Percentiles rank a stretch among this genome's conserved stretches.
Evolutionary conservation across 176 grass and related monocot genomes (phyloP).

Genomic region (Neostapfia colusana): DNA sequence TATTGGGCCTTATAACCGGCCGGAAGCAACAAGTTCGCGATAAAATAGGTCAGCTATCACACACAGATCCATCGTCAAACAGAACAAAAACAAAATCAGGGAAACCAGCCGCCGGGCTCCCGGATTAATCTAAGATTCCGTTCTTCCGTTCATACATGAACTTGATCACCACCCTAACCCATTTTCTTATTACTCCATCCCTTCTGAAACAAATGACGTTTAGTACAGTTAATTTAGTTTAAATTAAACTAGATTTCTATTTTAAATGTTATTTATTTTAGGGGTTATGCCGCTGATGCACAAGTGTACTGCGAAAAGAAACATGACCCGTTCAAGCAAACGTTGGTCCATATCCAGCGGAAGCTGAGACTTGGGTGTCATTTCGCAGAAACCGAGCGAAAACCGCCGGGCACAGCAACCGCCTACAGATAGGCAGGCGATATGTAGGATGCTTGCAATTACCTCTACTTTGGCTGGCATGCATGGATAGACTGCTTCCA

Average conservation of each 20-base stretch:
- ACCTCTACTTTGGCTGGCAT: slow-evolving; percentile 45
- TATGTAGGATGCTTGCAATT: slow-evolving; percentile 34
- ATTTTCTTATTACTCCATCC: slow-evolving; percentile 12
- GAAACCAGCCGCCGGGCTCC: background rate
- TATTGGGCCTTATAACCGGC: background rate
- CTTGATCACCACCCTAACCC: background rate
- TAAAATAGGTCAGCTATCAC: no score
- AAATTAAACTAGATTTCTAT: no score
- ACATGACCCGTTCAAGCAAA: slow-evolving; percentile 39
- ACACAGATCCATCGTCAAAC: background rate
- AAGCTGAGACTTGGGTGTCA: slow-evolving; percentile 22
- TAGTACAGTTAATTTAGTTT: no score
- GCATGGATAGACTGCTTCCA: slow-evolving; percentile 46
- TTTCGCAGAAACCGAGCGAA: slow-evolving; percentile 64
- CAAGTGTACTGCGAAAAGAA: slow-evolving; percentile 23
- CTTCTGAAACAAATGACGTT: no score
- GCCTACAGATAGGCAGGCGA: slow-evolving; percentile 17
- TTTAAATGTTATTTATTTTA: no score
- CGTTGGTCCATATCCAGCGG: background rate
- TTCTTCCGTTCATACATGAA: slow-evolving; percentile 10
- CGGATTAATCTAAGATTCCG: background rate
- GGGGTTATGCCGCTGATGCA: background rate
- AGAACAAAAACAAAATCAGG: background rate
- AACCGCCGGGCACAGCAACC: slow-evolving; percentile 39
- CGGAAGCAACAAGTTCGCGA: background rate